Base-by-base conservation (phyloP, 2,329 filamentous ascomycete genomes). In the Ceratocystis eucalypticola region DNA sequence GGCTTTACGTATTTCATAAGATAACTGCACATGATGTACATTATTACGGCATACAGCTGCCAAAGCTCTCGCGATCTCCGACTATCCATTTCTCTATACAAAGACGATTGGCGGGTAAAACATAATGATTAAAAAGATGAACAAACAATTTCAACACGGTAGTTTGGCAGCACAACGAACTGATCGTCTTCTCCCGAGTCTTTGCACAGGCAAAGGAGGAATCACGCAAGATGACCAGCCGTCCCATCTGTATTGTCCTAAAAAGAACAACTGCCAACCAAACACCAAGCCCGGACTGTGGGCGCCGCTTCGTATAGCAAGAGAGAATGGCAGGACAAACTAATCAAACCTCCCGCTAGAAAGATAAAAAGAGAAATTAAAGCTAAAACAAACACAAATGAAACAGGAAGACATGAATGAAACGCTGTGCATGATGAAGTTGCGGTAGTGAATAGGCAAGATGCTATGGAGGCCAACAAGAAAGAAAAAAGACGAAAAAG, bases 271-370 rank as follows among this genome's bases (percentile, higher is more conserved):
- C 55, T 59, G 55, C 45, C 28, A 63, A 33, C 45, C 28, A 63
- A 33, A 53, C 46, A 50, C 62, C 25, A 63, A 53, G 25, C 62
- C 62, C 62, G 41, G 28, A 33, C 62, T 63, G 62, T 37, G 62
- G 62, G 62, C 45, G 30, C 37, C 37, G 37, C 46, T 63, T 63
- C 7, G 12, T 20, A 59, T 59, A 30, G 25, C 55, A 37, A 8
- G 8, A 37, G 28, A 28, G 12, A 25, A 55, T 55, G 25, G 22
- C 15, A 62, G 46, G 5, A 46, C 45, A 17, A 53, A 37, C 37
- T 41, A 41, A 41, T 15, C 37, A 41, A 41, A 41, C 12, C 37
- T 15, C 37, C 37, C 37, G 37, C 37, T 41, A 10, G 28, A 63
- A 22, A 25, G 17, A 17, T 5, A 53, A 30, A 33, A 1, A 44